Percentiles rank a stretch among this genome's conserved stretches.
phyloP scores from a whole-genome alignment of 805 yeast species.

The Jamesozyma rosinii region DNA sequence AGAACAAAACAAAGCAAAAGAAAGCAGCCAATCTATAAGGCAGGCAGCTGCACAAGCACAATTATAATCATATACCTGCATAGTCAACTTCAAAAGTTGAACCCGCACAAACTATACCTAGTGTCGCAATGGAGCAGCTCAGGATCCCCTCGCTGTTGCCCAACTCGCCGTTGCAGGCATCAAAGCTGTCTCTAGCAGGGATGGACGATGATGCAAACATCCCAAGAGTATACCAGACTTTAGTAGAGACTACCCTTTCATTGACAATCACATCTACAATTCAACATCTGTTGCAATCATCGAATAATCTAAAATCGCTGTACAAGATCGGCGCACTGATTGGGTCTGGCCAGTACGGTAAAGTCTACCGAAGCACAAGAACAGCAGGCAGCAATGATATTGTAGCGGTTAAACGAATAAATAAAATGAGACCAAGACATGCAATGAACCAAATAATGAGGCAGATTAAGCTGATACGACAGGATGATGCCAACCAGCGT shows the following conservation, averaged over 20 bases:
- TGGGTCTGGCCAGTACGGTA: constrained; percentile 29
- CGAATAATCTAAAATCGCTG: neutral
- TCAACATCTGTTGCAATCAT: neutral
- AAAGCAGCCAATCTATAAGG: no score
- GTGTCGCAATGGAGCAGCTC: neutral
- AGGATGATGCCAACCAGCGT: neutral
- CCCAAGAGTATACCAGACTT: neutral
- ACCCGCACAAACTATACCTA: no score
- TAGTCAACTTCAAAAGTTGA: no score
- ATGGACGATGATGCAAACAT: neutral
- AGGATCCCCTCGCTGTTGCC: neutral
- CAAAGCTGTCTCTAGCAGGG: neutral
- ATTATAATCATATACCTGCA: no score
- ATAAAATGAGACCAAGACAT: constrained; percentile 21
- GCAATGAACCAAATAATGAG: constrained; percentile 25
- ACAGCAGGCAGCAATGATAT: constrained; percentile 1
- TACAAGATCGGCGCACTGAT: constrained; percentile 12
- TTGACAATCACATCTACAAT: neutral
- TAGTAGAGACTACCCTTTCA: neutral
- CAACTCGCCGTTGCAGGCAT: neutral
- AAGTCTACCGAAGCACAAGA: constrained; percentile 24
- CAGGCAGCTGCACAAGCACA: no score
- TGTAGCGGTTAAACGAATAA: constrained; percentile 26
- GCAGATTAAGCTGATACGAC: constrained; percentile 13
- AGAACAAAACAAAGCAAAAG: no score